Evolutionary conservation across 257 asterid genomes (phyloP).

Genomic region (Fraxinus cuspidata): DNA sequence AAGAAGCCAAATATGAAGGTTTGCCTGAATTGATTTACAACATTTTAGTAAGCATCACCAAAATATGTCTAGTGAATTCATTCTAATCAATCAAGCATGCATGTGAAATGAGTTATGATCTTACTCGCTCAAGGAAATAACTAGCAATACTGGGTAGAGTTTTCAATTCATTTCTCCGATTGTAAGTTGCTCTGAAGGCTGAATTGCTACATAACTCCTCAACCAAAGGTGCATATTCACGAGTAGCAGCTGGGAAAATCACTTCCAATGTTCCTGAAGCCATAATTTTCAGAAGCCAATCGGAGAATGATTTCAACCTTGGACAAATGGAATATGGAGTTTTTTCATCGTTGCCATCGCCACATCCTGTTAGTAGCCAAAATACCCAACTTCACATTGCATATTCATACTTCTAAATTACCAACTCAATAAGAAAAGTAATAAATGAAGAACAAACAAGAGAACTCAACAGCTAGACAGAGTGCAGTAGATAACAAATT

Average conservation of each 20-base stretch:
- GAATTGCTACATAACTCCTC: constrained; percentile 50
- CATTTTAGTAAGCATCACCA: not conserved
- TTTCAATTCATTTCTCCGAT: constrained; percentile 53
- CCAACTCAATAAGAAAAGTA: not conserved
- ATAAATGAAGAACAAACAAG: not conserved
- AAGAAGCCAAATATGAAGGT: not conserved
- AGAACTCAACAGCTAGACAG: not conserved
- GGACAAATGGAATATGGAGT: constrained; percentile 48
- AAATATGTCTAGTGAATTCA: not conserved
- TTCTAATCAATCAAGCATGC: constrained; percentile 7
- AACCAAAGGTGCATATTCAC: constrained; percentile 53
- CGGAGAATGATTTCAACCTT: constrained; percentile 49
- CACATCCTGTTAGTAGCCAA: constrained; percentile 37
- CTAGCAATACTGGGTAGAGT: constrained; percentile 47
- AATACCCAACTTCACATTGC: constrained; percentile 17
- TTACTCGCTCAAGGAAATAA: constrained; percentile 65
- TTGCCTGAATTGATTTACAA: not conserved
- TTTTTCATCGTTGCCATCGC: constrained; percentile 32
- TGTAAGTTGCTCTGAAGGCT: constrained; percentile 53
- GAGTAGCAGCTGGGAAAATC: constrained; percentile 44
- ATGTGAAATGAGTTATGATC: constrained; percentile 9
- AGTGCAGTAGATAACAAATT: not conserved
- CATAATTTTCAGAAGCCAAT: constrained; percentile 60
- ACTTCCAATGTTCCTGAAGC: constrained; percentile 48
- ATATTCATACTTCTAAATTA: constrained; percentile 1